Percentiles rank a stretch among this genome's conserved stretches.
Evolutionary conservation across 2,329 filamentous ascomycete genomes (phyloP).

Genomic region (Arthrocladium fulminans): DNA sequence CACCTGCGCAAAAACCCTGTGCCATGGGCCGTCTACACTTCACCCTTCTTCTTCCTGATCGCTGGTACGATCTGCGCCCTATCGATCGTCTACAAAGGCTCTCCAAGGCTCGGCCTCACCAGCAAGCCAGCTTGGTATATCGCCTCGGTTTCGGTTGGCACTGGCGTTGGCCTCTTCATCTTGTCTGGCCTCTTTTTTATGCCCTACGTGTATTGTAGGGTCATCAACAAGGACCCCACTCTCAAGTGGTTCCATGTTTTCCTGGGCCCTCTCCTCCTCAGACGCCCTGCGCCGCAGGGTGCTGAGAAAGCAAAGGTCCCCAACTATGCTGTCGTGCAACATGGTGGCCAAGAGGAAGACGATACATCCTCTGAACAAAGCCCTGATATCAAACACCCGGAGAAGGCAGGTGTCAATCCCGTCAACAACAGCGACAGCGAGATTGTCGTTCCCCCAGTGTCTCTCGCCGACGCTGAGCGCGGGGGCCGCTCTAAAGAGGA

Average conservation of each 20-base stretch:
- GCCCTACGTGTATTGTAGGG: slow-evolving; percentile 56
- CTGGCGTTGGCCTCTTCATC: slow-evolving; percentile 50
- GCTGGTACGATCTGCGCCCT: slow-evolving; percentile 63
- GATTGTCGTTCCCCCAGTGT: not conserved
- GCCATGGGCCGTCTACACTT: slow-evolving; percentile 62
- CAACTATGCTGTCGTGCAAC: slow-evolving; percentile 68
- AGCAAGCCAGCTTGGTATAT: slow-evolving; percentile 62
- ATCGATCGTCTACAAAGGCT: slow-evolving; percentile 74
- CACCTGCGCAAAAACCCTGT: slow-evolving; percentile 63
- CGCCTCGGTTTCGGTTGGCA: slow-evolving; percentile 56
- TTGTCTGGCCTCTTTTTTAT: slow-evolving; percentile 63
- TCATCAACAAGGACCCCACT: slow-evolving; percentile 59
- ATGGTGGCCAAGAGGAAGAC: slow-evolving; percentile 45
- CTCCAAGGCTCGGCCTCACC: slow-evolving; percentile 55
- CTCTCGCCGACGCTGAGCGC: slow-evolving; percentile 34
- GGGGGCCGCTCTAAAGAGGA: slow-evolving; percentile 33
- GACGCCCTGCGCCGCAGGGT: slow-evolving; percentile 47
- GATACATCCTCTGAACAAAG: slow-evolving; percentile 27
- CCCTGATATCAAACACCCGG: slow-evolving; percentile 6
- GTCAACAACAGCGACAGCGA: not conserved
- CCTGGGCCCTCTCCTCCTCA: slow-evolving; percentile 56
- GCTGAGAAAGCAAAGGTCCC: slow-evolving; percentile 52
- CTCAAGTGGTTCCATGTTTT: slow-evolving; percentile 56
- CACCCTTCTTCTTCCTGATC: slow-evolving; percentile 69
- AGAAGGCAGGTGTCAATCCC: slow-evolving; percentile 23